Percentiles rank a stretch among this genome's conserved stretches.
phyloP scores from a whole-genome alignment of 192 early-diverging fungal genomes.

The Linnemannia zychae region DNA sequence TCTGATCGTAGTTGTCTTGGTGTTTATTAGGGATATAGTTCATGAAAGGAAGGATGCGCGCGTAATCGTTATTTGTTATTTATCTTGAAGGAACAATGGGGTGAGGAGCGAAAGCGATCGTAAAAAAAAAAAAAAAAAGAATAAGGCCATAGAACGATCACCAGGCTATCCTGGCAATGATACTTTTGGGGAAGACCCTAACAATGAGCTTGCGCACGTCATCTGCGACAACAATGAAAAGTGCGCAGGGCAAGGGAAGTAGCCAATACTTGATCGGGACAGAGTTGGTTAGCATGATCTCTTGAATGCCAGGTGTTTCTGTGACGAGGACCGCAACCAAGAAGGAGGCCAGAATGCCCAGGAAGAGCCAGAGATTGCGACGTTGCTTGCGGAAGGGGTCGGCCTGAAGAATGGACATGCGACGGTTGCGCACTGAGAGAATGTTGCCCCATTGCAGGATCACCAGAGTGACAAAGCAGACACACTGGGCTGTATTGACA shows the following conservation, averaged over 20 bases:
- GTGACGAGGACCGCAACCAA: conserved; percentile 62
- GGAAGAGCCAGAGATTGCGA: conserved; percentile 68
- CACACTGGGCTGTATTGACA: conserved; percentile 66
- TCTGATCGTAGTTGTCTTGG: neutral
- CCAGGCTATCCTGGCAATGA: conserved; percentile 73
- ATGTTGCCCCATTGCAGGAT: conserved; percentile 75
- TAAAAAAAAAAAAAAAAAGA: neutral
- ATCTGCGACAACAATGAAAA: conserved; percentile 71
- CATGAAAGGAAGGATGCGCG: neutral
- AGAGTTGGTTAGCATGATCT: conserved; percentile 66
- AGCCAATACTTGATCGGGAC: conserved; percentile 77
- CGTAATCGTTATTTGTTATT: too few species aligned
- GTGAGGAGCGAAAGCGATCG: neutral
- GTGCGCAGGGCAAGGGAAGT: conserved; percentile 68
- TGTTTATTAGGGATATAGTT: neutral
- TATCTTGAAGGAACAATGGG: neutral
- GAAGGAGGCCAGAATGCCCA: conserved; percentile 60
- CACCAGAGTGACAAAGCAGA: conserved; percentile 74
- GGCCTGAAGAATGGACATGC: conserved; percentile 68
- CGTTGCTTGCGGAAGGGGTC: conserved; percentile 72
- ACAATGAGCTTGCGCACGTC: conserved; percentile 75
- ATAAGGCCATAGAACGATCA: conserved; percentile 18
- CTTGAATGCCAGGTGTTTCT: conserved; percentile 70
- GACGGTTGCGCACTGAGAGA: conserved; percentile 67
- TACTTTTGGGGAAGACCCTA: conserved; percentile 58